These are phyloP conservation scores for Helichrysum umbraculigerum DNA, from an alignment of 129 eudicot species.

Conservation along the genomic window DNA sequence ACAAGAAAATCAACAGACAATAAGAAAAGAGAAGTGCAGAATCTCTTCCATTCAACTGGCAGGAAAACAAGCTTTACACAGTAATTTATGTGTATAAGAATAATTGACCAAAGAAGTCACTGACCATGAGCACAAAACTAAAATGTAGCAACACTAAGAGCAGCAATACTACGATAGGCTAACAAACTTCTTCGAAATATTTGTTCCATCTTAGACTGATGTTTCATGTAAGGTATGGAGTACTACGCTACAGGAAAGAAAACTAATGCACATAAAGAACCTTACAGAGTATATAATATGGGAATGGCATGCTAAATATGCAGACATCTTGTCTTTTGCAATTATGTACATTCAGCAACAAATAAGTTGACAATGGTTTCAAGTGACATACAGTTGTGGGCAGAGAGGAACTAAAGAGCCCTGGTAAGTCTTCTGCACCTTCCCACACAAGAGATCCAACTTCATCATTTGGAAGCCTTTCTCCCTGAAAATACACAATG, in stretches of 20 bases:
- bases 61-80: neutral
- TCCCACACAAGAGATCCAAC: constrained; percentile 68
- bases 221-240: neutral
- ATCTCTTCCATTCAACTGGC: too few relatives aligned
- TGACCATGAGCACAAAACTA: neutral
- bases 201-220: constrained; percentile 2
- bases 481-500: constrained; percentile 80
- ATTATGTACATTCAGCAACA: neutral
- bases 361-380: constrained; percentile 6
- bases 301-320: neutral
- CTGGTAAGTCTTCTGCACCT: constrained; percentile 55
- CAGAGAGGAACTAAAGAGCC: constrained; percentile 53
- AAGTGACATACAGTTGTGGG: constrained; percentile 76
- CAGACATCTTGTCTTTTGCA: neutral
- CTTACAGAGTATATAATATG: neutral
- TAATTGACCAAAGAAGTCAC: neutral
- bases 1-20: neutral
- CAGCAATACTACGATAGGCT: neutral
- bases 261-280: neutral
- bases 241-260: neutral
- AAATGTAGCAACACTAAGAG: neutral
- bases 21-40: too few relatives aligned
- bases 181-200: neutral
- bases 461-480: constrained; percentile 60
- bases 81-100: neutral